Evolutionary conservation across 106 monocot species (phyloP).

Genomic region (Chionographis japonica): DNA sequence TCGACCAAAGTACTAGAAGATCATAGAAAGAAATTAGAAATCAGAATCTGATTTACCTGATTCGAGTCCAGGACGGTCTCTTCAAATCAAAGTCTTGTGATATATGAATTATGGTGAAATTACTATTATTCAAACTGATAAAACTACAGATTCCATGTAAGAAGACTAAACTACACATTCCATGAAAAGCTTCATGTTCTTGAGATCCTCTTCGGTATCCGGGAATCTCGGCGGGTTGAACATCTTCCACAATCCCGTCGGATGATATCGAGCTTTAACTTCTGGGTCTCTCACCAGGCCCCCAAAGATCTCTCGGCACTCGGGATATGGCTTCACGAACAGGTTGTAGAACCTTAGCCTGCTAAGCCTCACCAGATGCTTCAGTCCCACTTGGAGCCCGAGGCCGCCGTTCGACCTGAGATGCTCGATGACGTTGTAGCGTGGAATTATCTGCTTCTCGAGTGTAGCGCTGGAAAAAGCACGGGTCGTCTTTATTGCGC

Average conservation of each 20-base stretch:
- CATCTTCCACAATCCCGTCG: constrained; percentile 66
- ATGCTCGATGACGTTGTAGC: constrained; percentile 62
- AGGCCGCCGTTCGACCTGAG: constrained; percentile 54
- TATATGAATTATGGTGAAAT: no score
- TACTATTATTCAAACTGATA: no score
- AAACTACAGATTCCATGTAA: no score
- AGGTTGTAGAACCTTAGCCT: constrained; percentile 76
- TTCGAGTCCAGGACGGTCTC: no score
- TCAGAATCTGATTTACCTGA: no score
- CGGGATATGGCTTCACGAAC: constrained; percentile 87
- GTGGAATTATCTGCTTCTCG: constrained; percentile 52
- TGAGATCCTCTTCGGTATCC: constrained; percentile 43
- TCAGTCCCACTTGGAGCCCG: constrained; percentile 53
- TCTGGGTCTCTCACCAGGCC: constrained; percentile 1
- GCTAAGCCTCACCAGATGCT: constrained; percentile 54
- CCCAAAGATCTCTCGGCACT: constrained; percentile 53
- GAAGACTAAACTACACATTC: constrained; percentile 29
- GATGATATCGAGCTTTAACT: constrained; percentile 31
- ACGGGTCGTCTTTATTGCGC: no score
- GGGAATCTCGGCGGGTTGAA: constrained; percentile 51
- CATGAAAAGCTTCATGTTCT: constrained; percentile 62
- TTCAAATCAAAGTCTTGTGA: no score
- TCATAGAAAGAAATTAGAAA: no score
- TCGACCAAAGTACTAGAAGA: no score
- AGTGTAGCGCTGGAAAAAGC: no score